Evolutionary conservation across 768 basidiomycete species (phyloP), one percentile per base, ranked within the genome.

Genomic region (Lactarius indigo): DNA sequence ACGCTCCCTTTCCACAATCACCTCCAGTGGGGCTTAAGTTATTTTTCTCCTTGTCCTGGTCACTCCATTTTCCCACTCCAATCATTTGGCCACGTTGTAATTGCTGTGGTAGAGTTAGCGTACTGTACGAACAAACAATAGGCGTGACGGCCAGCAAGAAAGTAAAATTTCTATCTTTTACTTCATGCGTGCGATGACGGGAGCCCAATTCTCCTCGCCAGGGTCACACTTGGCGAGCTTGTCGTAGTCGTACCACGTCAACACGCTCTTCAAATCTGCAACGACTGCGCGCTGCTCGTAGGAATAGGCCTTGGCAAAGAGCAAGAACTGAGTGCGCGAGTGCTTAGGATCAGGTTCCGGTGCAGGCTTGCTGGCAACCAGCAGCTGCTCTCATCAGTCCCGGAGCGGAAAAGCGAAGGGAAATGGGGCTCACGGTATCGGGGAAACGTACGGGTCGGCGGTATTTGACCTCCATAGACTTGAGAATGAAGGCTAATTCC

Each of bases 241-340:
- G 64, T 89, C 87, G 69, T 92, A 91, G 73, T 92, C 87, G 67
- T 90, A 92, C 90, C 90, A 92, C 10, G 90, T 90, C 23, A 89
- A 72, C 3, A 82, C 80, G 64, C 87, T 84, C 70, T 86, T 84
- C 3, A 87, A 85, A 66, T 85, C 82, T 0, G 89, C 84, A 7
- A 90, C 90, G 61, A 89, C 80, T 12, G 83, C 78, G 50, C 81
- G 78, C 73, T 91, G 90, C 17, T 78, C 71, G 55, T 88, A 80
- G 13, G 90, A 91, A 75, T 87, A 92, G 10, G 88, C 85, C 20
- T 80, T 81, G 12, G 84, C 82, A 8, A 75, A 75, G 57, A 87
- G 77, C 54, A 79, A 76, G 73, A 91, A 86, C 35, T 84, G 78
- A 20, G 78, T 77, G 62, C 72, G 72, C 70, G 47, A 73, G 55